A percentile compares a stretch with the other conserved stretches of the same genome.
Conservation (phyloP, 371 early-diverging fungal genomes). For the Zychaea mexicana region DNA sequence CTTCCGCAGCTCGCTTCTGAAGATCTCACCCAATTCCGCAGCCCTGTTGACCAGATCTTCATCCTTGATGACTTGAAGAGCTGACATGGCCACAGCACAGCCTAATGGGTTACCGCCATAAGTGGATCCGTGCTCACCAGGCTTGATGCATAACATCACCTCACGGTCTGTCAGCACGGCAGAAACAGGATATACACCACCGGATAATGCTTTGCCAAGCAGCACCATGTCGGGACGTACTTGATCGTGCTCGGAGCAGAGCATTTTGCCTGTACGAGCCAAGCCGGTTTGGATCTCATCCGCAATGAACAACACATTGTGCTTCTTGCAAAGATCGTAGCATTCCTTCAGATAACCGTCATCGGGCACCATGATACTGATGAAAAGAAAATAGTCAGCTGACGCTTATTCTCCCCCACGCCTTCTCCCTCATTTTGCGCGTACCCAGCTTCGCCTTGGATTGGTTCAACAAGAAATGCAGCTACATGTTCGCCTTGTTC, state of each 20-base stretch:
- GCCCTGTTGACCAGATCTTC: constrained; percentile 88
- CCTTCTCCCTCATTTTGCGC: background rate
- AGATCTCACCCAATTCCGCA: constrained; percentile 75
- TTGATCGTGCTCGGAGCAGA: constrained; percentile 89
- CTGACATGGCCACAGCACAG: constrained; percentile 93
- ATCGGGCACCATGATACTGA: constrained; percentile 90
- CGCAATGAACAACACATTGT: constrained; percentile 95
- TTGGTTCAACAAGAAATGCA: constrained; percentile 96
- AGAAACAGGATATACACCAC: constrained; percentile 94
- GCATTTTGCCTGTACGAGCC: constrained; percentile 92
- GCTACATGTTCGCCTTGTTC: constrained; percentile 82
- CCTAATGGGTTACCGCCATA: constrained; percentile 98
- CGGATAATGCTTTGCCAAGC: constrained; percentile 95
- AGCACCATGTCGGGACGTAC: constrained; percentile 93
- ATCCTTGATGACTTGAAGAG: constrained; percentile 92
- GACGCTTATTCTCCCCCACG: background rate
- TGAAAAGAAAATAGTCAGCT: constrained; percentile 2
- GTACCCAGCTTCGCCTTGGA: constrained; percentile 97
- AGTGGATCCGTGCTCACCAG: constrained; percentile 97
- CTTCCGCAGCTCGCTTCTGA: constrained; percentile 74
- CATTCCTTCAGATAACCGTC: constrained; percentile 85
- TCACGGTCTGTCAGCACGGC: constrained; percentile 90
- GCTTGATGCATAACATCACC: constrained; percentile 91
- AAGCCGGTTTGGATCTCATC: constrained; percentile 99
- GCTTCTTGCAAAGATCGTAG: constrained; percentile 91